Conservation (phyloP, 2,329 filamentous ascomycete genomes). For the Calonectria honghensis region DNA sequence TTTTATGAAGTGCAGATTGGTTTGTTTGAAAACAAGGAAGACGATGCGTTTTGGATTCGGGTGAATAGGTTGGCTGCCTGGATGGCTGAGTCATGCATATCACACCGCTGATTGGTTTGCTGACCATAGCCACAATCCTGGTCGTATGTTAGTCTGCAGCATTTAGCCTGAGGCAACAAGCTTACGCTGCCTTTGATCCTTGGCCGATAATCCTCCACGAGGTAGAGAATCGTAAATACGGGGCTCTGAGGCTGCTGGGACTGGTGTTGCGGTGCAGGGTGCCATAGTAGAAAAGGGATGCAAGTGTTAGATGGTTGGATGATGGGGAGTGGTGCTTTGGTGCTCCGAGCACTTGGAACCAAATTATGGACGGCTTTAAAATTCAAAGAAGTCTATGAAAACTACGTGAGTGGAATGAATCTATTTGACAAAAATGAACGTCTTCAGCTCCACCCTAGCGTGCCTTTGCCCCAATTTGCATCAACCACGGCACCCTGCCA, state of each 20-base stretch:
- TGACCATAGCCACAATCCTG: not conserved
- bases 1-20: not conserved
- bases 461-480: not conserved
- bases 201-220: not conserved
- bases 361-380: not conserved
- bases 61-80: not conserved
- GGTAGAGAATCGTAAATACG: not conserved
- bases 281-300: no score
- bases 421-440: not conserved
- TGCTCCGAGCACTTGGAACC: no score
- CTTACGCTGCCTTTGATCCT: not conserved
- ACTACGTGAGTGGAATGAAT: not conserved
- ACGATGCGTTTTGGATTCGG: not conserved
- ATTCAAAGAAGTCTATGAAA: not conserved
- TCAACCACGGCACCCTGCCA: slow-evolving; percentile 2
- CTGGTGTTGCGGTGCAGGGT: not conserved
- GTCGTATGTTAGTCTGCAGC: not conserved
- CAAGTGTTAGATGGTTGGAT: no score
- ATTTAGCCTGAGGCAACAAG: not conserved
- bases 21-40: not conserved
- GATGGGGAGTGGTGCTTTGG: no score
- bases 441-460: not conserved
- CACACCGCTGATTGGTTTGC: not conserved
- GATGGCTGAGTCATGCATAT: not conserved
- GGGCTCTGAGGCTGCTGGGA: not conserved